Base-by-base conservation (phyloP, 2,329 filamentous ascomycete species). In the Rhynchosporium agropyri region DNA sequence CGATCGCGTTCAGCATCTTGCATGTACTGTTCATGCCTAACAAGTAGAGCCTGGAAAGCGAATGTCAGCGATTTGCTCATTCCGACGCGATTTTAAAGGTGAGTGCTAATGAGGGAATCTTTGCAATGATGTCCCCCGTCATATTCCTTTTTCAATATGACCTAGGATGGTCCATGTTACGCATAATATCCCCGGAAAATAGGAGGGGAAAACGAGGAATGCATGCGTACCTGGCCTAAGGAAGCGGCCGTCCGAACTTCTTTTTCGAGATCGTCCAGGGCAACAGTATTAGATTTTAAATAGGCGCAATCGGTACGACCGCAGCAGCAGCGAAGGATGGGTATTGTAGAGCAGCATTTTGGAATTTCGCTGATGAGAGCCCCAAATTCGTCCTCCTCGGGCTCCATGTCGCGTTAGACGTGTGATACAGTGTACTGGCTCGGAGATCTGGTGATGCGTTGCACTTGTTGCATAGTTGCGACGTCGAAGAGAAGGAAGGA, bases 1-100 rank as follows among this genome's bases (percentile, higher is more conserved):
- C 93, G 90, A 75, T 97, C 92, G 70, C 87, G 86, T 80, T 97
- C 92, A 64, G 93, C 92, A 76, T 97, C 92, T 70, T 89, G 89
- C 83, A 97, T 94, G 77, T 96, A 97, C 64, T 90, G 87, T 80
- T 98, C 93, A 84, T 99, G 93, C 72, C 94, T 89, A 68, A 89
- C 87, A 48, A 99, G 86, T 62, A 99, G 83, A 64, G 92, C 92
- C 95, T 98, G 87, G 63, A 89, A 77, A 60, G 84, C 80, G 77
- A 86, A 90, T 59, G 87, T 96, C 78, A 96, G 89, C 79, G 83
- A 70, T 63, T 73, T 69, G 58, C 65, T 69, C 71, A 71, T 73
- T 38, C 62, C 38, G 40, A 40, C 43, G 36, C 55, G 48, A 48
- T 51, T 50, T 38, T 48, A 55, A 58, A 5, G 43, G 15, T 13